phyloP scores from a whole-genome alignment of 108 stramenopile genomes.

The Nitzschia putrida region DNA sequence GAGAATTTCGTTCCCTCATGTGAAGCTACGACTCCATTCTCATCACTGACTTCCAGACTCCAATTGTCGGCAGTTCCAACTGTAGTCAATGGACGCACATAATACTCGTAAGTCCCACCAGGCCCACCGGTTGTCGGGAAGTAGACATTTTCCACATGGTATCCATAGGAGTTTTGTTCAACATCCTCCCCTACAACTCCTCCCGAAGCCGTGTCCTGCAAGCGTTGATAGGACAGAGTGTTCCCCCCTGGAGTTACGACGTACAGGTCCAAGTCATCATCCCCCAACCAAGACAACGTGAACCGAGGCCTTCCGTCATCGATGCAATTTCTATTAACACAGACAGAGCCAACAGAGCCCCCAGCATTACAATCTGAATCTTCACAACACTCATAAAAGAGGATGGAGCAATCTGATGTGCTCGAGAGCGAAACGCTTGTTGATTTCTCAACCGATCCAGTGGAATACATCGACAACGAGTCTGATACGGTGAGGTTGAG shows the following conservation, averaged over 20 bases:
- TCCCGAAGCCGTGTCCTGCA: conserved; percentile 14
- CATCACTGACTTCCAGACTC: conserved; percentile 20
- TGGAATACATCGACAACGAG: no score
- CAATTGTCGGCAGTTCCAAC: conserved; percentile 19
- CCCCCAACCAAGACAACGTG: conserved; percentile 35
- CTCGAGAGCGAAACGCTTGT: no score
- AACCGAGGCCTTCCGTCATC: conserved; percentile 33
- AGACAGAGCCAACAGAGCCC: conserved; percentile 3
- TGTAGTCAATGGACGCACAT: conserved; percentile 30
- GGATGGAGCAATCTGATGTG: neutral
- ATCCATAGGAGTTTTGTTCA: conserved; percentile 14
- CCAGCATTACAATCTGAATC: conserved; percentile 17
- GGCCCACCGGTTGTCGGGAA: conserved; percentile 28
- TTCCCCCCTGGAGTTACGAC: conserved; percentile 33
- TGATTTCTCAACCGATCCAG: no score
- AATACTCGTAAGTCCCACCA: conserved; percentile 24
- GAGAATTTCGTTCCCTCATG: conserved; percentile 6
- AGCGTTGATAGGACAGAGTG: conserved; percentile 15
- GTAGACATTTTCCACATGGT: conserved; percentile 38
- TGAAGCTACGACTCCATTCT: conserved; percentile 1
- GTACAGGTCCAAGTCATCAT: conserved; percentile 38
- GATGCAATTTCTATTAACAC: conserved; percentile 33
- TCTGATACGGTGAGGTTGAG: no score
- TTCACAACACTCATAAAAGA: conserved; percentile 33
- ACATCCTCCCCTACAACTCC: conserved; percentile 28